phyloP scores from a whole-genome alignment of 1,139 yeast species.

The Suhomyces coccinellae region DNA sequence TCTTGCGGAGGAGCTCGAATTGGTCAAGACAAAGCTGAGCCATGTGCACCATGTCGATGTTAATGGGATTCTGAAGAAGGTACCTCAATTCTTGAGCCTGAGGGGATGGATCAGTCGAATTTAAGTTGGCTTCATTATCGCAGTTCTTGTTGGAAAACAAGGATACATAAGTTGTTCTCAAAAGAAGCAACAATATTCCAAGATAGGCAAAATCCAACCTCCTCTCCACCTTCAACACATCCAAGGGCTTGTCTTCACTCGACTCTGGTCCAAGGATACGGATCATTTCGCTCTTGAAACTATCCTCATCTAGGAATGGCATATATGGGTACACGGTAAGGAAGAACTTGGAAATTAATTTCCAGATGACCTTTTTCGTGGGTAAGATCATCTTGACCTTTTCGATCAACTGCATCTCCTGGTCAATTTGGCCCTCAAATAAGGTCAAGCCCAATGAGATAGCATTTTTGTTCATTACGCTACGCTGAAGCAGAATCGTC shows the following conservation, averaged over 20 bases:
- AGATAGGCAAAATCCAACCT: slow-evolving; percentile 49
- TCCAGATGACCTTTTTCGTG: slow-evolving; percentile 37
- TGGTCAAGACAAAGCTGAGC: slow-evolving; percentile 57
- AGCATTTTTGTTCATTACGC: slow-evolving; percentile 25
- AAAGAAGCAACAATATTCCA: slow-evolving; percentile 42
- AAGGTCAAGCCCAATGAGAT: slow-evolving; percentile 31
- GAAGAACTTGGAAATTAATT: slow-evolving; percentile 38
- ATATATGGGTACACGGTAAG: slow-evolving; percentile 47
- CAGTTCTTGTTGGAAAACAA: slow-evolving; percentile 32
- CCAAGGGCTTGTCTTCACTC: slow-evolving; percentile 12
- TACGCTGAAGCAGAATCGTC: slow-evolving; percentile 4
- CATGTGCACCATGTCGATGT: slow-evolving; percentile 43
- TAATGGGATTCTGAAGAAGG: slow-evolving; percentile 49
- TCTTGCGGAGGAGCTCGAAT: slow-evolving; percentile 48
- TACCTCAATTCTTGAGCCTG: slow-evolving; percentile 38
- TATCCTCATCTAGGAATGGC: slow-evolving; percentile 51
- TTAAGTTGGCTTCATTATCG: slow-evolving; percentile 29
- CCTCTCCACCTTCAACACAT: slow-evolving; percentile 29
- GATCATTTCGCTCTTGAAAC: slow-evolving; percentile 22
- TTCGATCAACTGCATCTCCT: slow-evolving; percentile 24
- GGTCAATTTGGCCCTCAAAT: slow-evolving; percentile 35
- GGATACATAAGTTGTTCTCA: slow-evolving; percentile 44
- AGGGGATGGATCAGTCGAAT: slow-evolving; percentile 23
- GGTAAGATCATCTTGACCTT: slow-evolving; percentile 39
- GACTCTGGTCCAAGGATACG: slow-evolving; percentile 23